Conservation (phyloP, 768 basidiomycete species). For the Tricholoma terreum region DNA sequence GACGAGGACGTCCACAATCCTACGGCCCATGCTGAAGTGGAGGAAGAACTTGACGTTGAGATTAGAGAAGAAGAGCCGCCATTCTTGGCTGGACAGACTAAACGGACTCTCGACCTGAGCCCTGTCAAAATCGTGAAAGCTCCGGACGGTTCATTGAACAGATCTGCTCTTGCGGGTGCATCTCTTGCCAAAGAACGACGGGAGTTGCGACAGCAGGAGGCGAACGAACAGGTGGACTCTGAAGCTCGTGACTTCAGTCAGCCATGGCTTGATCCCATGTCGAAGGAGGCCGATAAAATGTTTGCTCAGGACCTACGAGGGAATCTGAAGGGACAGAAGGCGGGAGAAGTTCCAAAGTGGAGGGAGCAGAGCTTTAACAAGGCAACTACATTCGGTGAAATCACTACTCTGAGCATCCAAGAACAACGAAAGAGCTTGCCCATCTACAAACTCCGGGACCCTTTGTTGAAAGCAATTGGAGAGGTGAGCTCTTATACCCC, state of each 20-base stretch:
- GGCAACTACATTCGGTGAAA: constrained; percentile 92
- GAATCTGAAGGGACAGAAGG: constrained; percentile 77
- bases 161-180: constrained; percentile 92
- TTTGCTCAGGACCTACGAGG: constrained; percentile 94
- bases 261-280: constrained; percentile 99
- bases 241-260: constrained; percentile 93
- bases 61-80: constrained; percentile 95
- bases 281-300: constrained; percentile 75
- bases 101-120: constrained; percentile 90
- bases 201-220: constrained; percentile 91
- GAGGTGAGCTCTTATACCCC: constrained; percentile 55
- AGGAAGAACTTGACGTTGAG: constrained; percentile 97
- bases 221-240: constrained; percentile 90
- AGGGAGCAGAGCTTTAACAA: constrained; percentile 92
- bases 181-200: constrained; percentile 93
- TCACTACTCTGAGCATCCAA: constrained; percentile 85
- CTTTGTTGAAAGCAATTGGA: constrained; percentile 83
- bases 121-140: constrained; percentile 99
- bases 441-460: constrained; percentile 91
- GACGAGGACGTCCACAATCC: constrained; percentile 83
- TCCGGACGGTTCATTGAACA: constrained; percentile 94
- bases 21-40: constrained; percentile 78
- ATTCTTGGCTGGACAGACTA: constrained; percentile 95
- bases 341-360: constrained; percentile 85
- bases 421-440: constrained; percentile 91